phyloP scores from a whole-genome alignment of 352 stramenopile genomes.

The Phytophthora melonis region DNA sequence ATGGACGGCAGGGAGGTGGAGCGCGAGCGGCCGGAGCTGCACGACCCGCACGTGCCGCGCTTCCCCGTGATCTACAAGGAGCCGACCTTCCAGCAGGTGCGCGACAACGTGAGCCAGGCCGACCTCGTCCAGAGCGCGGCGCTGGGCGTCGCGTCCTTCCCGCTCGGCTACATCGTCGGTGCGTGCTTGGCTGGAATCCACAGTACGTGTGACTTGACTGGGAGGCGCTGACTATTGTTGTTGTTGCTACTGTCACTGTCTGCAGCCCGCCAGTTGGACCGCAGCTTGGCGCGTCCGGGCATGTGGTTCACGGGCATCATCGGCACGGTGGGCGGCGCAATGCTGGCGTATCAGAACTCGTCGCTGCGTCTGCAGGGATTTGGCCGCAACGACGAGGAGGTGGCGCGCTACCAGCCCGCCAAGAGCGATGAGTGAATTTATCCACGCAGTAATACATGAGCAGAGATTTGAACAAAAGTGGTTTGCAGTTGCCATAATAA shows the following conservation, averaged over 20 bases:
- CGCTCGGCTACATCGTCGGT: slow-evolving; percentile 81
- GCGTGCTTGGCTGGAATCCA: slow-evolving; percentile 17
- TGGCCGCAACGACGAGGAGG: slow-evolving; percentile 76
- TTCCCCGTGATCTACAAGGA: slow-evolving; percentile 77
- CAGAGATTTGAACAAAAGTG: not conserved
- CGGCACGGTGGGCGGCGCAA: slow-evolving; percentile 59
- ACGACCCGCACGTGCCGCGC: slow-evolving; percentile 64
- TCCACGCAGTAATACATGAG: not conserved
- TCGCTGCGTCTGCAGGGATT: slow-evolving; percentile 81
- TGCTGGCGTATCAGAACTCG: slow-evolving; percentile 86
- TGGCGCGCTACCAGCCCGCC: slow-evolving; percentile 53
- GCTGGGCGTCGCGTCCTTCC: slow-evolving; percentile 63
- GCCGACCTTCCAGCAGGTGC: slow-evolving; percentile 68
- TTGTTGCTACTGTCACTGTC: not conserved
- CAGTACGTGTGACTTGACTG: too few species aligned
- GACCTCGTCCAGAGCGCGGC: slow-evolving; percentile 59
- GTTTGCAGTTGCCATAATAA: too few species aligned
- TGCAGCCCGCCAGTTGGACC: slow-evolving; percentile 69
- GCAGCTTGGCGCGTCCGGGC: slow-evolving; percentile 62
- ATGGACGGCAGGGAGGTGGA: slow-evolving; percentile 40
- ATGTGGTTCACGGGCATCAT: slow-evolving; percentile 84
- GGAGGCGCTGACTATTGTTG: slow-evolving; percentile 5
- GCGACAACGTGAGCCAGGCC: slow-evolving; percentile 58
- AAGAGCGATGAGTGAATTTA: slow-evolving; percentile 14
- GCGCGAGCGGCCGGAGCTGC: slow-evolving; percentile 51